Percentiles rank a stretch among this genome's conserved stretches.
phyloP scores from a whole-genome alignment of 352 stramenopile species.

The Elongisporangium anandrum region DNA sequence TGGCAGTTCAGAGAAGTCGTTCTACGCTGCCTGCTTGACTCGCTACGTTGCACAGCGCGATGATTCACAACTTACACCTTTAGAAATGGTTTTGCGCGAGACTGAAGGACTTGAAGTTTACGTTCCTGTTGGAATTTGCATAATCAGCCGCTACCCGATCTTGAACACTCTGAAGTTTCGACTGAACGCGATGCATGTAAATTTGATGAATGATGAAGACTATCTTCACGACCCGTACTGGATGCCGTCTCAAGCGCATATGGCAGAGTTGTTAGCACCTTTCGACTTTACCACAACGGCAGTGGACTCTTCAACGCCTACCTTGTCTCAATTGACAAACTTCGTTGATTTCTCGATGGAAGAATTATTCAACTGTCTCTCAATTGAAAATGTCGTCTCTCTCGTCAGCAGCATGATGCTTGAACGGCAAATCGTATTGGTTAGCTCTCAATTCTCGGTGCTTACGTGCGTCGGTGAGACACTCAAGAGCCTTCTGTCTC shows the following conservation, averaged over 20 bases:
- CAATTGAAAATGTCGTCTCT: slow-evolving; percentile 59
- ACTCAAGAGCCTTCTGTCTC: slow-evolving; percentile 69
- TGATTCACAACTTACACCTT: slow-evolving; percentile 53
- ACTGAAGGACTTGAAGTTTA: slow-evolving; percentile 80
- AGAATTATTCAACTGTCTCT: slow-evolving; percentile 76
- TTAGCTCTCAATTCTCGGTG: slow-evolving; percentile 78
- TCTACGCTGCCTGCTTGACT: slow-evolving; percentile 79
- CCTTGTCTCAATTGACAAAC: slow-evolving; percentile 41
- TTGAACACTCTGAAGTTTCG: slow-evolving; percentile 75
- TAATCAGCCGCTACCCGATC: slow-evolving; percentile 80
- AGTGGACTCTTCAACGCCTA: slow-evolving; percentile 11
- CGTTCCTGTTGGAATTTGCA: slow-evolving; percentile 67
- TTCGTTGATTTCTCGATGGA: slow-evolving; percentile 82
- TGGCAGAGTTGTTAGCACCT: slow-evolving; percentile 55
- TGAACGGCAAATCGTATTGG: slow-evolving; percentile 72
- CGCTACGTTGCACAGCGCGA: slow-evolving; percentile 71
- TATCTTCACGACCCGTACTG: slow-evolving; percentile 58
- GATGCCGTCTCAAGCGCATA: slow-evolving; percentile 48
- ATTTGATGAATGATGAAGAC: slow-evolving; percentile 44
- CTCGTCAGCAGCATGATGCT: slow-evolving; percentile 74
- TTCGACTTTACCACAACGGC: slow-evolving; percentile 46
- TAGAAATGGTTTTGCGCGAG: slow-evolving; percentile 78
- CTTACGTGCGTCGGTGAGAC: slow-evolving; percentile 77
- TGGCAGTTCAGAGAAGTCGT: slow-evolving; percentile 73
- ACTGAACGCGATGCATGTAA: slow-evolving; percentile 54